Base-by-base conservation (phyloP, 1,284 basidiomycete species). In the Agroathelia rolfsii region DNA sequence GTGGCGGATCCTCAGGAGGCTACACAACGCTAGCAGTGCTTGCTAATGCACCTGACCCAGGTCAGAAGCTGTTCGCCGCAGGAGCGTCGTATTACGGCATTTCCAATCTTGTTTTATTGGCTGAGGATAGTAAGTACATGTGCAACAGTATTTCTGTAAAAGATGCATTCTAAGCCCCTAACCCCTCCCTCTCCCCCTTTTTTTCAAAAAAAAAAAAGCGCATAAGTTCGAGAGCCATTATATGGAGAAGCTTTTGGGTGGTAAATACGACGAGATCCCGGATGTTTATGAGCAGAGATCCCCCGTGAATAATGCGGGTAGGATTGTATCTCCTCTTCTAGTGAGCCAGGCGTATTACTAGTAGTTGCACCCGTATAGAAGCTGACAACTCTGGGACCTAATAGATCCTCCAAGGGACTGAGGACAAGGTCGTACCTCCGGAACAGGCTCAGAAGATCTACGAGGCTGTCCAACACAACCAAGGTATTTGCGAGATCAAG, bases 161-260 rank as follows among this genome's bases (percentile, higher is more conserved):
- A n/a, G n/a, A n/a, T n/a, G n/a, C n/a, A n/a, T n/a, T n/a, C n/a
- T n/a, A n/a, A n/a, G n/a, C n/a, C n/a, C n/a, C n/a, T n/a, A n/a
- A n/a, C n/a, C n/a, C n/a, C n/a, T n/a, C n/a, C n/a, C n/a, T n/a
- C n/a, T n/a, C n/a, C n/a, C n/a, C n/a, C n/a, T n/a, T n/a, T n/a
- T n/a, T n/a, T n/a, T n/a, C n/a, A n/a, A n/a, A n/a, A n/a, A n/a
- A n/a, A n/a, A n/a, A n/a, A n/a, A n/a, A n/a, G n/a, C 72, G 1
- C 80, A 84, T 54, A 84, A 84, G 44, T 81, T 80, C 32, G 71
- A 78, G 48, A 58, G 64, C 13, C 53, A 57, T n/a, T 79, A 76
- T 40, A 48, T 66, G 39, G 53, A 59, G 27, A 62, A 64, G 36
- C 56, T 83, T 3, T 45, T 83, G 17, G 76, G 76, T 1, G 79